A percentile compares a stretch with the other conserved stretches of the same genome.
phyloP scores from a whole-genome alignment of 352 stramenopile species.

The Phytophthora rubi region DNA sequence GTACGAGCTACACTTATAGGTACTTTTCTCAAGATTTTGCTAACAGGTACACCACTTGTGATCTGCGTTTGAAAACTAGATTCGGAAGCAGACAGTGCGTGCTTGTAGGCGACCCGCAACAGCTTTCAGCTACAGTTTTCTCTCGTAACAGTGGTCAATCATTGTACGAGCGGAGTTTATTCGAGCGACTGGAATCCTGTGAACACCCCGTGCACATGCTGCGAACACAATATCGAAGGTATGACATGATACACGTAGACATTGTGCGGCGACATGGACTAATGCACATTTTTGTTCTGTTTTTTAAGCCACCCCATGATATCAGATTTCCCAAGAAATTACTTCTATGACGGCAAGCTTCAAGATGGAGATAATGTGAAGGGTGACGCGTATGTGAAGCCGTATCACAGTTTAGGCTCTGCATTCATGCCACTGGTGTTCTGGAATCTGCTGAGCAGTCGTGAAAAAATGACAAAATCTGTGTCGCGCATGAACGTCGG shows the following conservation, averaged over 20 bases:
- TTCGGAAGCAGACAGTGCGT: slow-evolving; percentile 92
- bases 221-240: slow-evolving; percentile 86
- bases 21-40: slow-evolving; percentile 6
- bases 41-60: slow-evolving; percentile 4
- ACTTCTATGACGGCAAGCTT: slow-evolving; percentile 87
- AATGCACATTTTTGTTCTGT: slow-evolving; percentile 13
- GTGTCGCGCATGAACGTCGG: slow-evolving; percentile 84
- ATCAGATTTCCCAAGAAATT: slow-evolving; percentile 83
- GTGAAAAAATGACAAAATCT: slow-evolving; percentile 71
- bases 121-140: slow-evolving; percentile 94
- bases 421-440: slow-evolving; percentile 87
- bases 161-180: slow-evolving; percentile 92
- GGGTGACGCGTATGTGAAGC: slow-evolving; percentile 62
- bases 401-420: slow-evolving; percentile 78
- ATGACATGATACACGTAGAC: slow-evolving; percentile 1
- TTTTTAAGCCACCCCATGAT: slow-evolving; percentile 74
- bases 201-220: slow-evolving; percentile 92
- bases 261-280: background rate
- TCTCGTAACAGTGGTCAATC: slow-evolving; percentile 84
- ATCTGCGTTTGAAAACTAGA: slow-evolving; percentile 34
- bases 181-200: slow-evolving; percentile 90
- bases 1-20: slow-evolving; percentile 43
- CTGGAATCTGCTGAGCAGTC: slow-evolving; percentile 85
- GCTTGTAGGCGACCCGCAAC: slow-evolving; percentile 93
- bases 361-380: slow-evolving; percentile 87